phyloP scores from a whole-genome alignment of 352 stramenopile genomes.

The Phytophthora boehmeriae region DNA sequence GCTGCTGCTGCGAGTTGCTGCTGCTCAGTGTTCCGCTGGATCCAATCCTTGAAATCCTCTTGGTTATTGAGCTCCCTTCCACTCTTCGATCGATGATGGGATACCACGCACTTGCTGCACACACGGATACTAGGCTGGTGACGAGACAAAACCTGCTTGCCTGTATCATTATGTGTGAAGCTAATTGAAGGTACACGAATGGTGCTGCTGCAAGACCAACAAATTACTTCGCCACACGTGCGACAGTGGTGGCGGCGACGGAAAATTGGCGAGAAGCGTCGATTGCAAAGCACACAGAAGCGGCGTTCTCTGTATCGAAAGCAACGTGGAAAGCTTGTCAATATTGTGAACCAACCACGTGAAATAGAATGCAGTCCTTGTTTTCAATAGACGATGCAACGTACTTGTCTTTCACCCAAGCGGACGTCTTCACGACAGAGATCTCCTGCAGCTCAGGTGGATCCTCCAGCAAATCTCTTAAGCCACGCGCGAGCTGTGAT shows the following conservation, averaged over 20 bases:
- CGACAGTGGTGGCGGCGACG: conserved; percentile 88
- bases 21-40: conserved; percentile 66
- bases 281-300: conserved; percentile 83
- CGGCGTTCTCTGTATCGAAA: conserved; percentile 58
- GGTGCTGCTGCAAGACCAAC: conserved; percentile 86
- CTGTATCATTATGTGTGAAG: conserved; percentile 83
- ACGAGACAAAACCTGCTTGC: conserved; percentile 76
- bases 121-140: conserved; percentile 86
- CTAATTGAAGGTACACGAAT: conserved; percentile 86
- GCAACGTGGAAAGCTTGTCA: conserved; percentile 12
- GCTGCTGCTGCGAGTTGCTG: conserved; percentile 35
- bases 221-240: conserved; percentile 89
- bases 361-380: background rate
- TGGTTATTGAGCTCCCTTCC: conserved; percentile 74
- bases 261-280: conserved; percentile 85
- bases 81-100: conserved; percentile 77
- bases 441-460: conserved; percentile 81
- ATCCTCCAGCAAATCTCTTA: conserved; percentile 81
- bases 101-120: conserved; percentile 84
- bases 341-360: conserved; percentile 18
- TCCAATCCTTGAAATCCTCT: conserved; percentile 85
- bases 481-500: conserved; percentile 74
- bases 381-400: conserved; percentile 12
- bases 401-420: conserved; percentile 87
- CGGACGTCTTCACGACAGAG: conserved; percentile 80